A percentile compares a stretch with the other conserved stretches of the same genome.
Conservation (phyloP, 768 basidiomycete species). For the Cyathus striatus region DNA sequence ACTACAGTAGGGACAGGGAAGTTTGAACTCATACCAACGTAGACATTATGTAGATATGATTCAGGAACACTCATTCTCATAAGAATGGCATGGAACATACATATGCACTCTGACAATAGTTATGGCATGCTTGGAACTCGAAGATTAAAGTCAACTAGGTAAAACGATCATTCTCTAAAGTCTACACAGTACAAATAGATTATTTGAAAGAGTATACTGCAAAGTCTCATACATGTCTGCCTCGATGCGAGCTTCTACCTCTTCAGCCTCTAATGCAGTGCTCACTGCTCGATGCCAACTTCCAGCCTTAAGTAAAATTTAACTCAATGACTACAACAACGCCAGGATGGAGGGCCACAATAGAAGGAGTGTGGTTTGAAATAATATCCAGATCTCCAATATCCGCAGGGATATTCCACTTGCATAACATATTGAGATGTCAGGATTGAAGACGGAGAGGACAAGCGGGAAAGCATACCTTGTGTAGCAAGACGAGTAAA, state of each 20-base stretch:
- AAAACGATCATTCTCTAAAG: not conserved
- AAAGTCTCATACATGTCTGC: constrained; percentile 95
- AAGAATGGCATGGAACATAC: no score
- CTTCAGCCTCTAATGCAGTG: constrained; percentile 91
- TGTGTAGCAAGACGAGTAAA: constrained; percentile 91
- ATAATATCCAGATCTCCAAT: constrained; percentile 99
- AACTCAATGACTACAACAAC: constrained; percentile 91
- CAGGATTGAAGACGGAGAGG: constrained; percentile 3
- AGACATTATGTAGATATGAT: no score
- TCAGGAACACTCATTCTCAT: no score
- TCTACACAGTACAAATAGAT: not conserved
- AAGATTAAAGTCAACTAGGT: no score
- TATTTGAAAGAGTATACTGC: constrained; percentile 72
- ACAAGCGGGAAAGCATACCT: no score
- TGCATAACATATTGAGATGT: constrained; percentile 80
- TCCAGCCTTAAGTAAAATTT: constrained; percentile 73
- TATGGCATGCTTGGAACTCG: no score
- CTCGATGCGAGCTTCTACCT: constrained; percentile 90
- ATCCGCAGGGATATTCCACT: constrained; percentile 90
- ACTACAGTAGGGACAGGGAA: no score
- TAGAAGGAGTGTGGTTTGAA: constrained; percentile 97
- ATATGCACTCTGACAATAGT: no score
- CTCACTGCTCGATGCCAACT: constrained; percentile 70
- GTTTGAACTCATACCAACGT: no score
- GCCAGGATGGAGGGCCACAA: constrained; percentile 92